Evolutionary conservation across 352 stramenopile genomes (phyloP), one percentile per base, ranked within the genome.

Genomic region (Phytophthora chlamydospora): DNA sequence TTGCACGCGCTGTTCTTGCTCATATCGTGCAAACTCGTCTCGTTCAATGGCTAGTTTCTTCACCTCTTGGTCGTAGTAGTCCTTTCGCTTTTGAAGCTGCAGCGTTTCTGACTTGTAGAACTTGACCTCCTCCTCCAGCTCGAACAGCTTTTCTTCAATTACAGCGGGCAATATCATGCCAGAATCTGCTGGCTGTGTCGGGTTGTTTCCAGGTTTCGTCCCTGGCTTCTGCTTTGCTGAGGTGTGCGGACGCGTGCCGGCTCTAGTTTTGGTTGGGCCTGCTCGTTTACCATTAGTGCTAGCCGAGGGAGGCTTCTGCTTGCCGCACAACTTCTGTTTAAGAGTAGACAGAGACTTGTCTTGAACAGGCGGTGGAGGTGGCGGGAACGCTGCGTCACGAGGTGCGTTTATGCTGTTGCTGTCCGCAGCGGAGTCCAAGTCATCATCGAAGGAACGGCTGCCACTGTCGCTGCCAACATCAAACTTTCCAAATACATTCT

Each of bases 21-120:
- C 64, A 38, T 74, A 90, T 13, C 55, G 55, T 11, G 42, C 46
- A 61, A 91, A 87, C 7, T 79, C 73, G 14, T 83, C 69, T 2
- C 79, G 75, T 19, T 90, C 75, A 13, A 68, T 41, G 4, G 68
- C 66, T n/a, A 93, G 43, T 34, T 83, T 88, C 33, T 80, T 82
- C 2, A 78, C 54, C 34, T 85, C 71, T 57, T 90, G 76, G 4
- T 91, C 80, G 27, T 82, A 91, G 19, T 80, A 76, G 1, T 90
- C 66, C 43, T 87, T 90, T 41, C 76, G 78, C 29, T 85, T 88
- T 46, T 95, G 83, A 35, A 95, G 66, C 55, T 88, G 82, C 6
- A 94, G 56, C 5, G 85, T 94, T 52, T 91, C 85, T 11, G 83
- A 66, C 44, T 94, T 93, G 73, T 96, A 93, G 38, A 91, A 88